A percentile compares a stretch with the other conserved stretches of the same genome.
Evolutionary conservation across 208 protist genomes (phyloP).

Genomic region (Crithidia sp.): DNA sequence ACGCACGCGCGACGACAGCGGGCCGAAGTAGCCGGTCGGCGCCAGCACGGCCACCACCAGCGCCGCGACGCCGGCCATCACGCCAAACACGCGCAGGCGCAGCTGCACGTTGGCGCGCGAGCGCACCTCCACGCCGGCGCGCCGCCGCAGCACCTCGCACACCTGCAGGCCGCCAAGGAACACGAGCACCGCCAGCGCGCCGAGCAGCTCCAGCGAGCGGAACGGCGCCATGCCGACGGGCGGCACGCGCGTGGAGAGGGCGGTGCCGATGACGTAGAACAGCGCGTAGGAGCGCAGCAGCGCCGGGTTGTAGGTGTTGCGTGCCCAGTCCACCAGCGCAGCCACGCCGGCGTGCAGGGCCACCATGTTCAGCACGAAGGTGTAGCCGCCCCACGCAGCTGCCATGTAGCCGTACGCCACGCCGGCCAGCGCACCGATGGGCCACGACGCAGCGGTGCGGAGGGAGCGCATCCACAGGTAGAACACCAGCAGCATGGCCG

Average conservation of each 20-base stretch:
- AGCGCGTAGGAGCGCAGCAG: slow-evolving; percentile 95
- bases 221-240: slow-evolving; percentile 96
- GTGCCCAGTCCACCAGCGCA: slow-evolving; percentile 77
- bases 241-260: slow-evolving; percentile 94
- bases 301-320: slow-evolving; percentile 79
- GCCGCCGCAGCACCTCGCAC: slow-evolving; percentile 33
- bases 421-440: slow-evolving; percentile 55
- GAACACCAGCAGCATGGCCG: slow-evolving; percentile 96
- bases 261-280: slow-evolving; percentile 95
- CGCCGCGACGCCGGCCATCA: slow-evolving; percentile 21
- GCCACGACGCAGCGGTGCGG: slow-evolving; percentile 44
- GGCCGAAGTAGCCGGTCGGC: slow-evolving; percentile 57
- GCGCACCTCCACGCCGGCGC: slow-evolving; percentile 26
- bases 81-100: slow-evolving; percentile 37
- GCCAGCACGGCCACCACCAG: slow-evolving; percentile 36
- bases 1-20: slow-evolving; percentile 63
- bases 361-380: slow-evolving; percentile 98
- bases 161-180: slow-evolving; percentile 42
- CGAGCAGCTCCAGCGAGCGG: slow-evolving; percentile 94
- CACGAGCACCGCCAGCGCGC: slow-evolving; percentile 88
- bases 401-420: slow-evolving; percentile 93
- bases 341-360: slow-evolving; percentile 93
- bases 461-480: slow-evolving; percentile 90
- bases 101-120: slow-evolving; percentile 38
- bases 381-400: slow-evolving; percentile 97